Conservation (phyloP, 305 asterid species). For the Fraxinus greggii region DNA sequence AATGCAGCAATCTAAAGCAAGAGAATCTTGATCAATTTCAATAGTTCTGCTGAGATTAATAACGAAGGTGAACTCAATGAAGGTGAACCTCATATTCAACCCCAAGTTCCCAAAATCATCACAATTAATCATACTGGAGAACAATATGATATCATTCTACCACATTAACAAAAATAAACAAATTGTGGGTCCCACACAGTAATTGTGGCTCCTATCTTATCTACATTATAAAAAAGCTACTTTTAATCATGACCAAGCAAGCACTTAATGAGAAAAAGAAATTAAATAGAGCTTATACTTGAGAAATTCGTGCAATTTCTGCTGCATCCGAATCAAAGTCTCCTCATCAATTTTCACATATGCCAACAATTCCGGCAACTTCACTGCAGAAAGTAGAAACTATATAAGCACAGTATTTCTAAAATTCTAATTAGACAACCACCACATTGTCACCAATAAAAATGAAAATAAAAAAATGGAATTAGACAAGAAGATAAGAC, state of each 20-base stretch:
- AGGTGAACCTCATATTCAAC: background rate
- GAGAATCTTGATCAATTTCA: background rate
- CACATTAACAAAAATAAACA: background rate
- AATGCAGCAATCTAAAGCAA: slow-evolving; percentile 1
- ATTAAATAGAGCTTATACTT: slow-evolving; percentile 46
- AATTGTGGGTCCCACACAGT: background rate
- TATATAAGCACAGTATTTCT: slow-evolving; percentile 2
- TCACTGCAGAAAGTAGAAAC: slow-evolving; percentile 59
- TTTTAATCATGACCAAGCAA: background rate
- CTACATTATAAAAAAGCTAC: background rate
- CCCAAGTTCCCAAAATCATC: background rate
- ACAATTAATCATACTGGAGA: background rate
- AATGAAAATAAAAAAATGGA: background rate
- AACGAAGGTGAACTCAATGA: background rate
- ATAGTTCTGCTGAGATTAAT: background rate
- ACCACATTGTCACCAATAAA: slow-evolving; percentile 1
- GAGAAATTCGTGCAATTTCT: slow-evolving; percentile 79
- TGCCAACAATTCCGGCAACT: slow-evolving; percentile 77
- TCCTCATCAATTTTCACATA: slow-evolving; percentile 74
- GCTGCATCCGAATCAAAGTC: slow-evolving; percentile 65
- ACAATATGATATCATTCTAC: slow-evolving; percentile 5
- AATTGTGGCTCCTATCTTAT: background rate
- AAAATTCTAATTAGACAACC: slow-evolving; percentile 5
- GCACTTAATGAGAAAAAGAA: slow-evolving; percentile 17
- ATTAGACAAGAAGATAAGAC: background rate